A percentile compares a stretch with the other conserved stretches of the same genome.
phyloP scores from a whole-genome alignment of 148 eudicot species.

The Rhododendron williamsianum region DNA sequence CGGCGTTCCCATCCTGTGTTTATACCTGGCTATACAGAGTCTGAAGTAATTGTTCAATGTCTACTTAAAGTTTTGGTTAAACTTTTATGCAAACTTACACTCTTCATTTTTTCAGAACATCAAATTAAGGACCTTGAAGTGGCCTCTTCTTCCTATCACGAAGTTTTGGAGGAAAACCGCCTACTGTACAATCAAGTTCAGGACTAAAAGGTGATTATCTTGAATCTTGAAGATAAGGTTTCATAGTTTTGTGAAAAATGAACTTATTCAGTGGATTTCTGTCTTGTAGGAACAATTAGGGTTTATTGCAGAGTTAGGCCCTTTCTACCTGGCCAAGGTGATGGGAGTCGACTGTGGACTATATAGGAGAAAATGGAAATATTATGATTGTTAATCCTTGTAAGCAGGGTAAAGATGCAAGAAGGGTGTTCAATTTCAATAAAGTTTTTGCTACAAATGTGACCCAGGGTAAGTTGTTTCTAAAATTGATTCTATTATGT shows the following conservation, averaged over 20 bases:
- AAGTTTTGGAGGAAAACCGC: conserved; percentile 91
- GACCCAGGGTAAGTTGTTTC: conserved; percentile 62
- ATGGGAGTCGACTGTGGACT: conserved; percentile 70
- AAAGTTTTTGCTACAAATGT: conserved; percentile 72
- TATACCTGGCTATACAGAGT: background rate
- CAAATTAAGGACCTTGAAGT: conserved; percentile 71
- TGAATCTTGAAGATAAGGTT: background rate
- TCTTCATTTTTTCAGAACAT: conserved; percentile 35
- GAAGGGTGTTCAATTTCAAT: conserved; percentile 70
- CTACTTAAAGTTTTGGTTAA: background rate
- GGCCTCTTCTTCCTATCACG: conserved; percentile 80
- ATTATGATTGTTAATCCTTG: conserved; percentile 81
- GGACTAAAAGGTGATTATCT: conserved; percentile 75
- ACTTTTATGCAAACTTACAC: conserved; percentile 3
- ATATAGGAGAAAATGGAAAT: conserved; percentile 90
- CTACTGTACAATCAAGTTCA: conserved; percentile 82
- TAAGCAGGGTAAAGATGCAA: conserved; percentile 85
- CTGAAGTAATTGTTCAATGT: background rate
- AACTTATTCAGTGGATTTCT: conserved; percentile 9
- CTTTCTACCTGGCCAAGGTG: conserved; percentile 50
- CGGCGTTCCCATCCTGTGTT: background rate
- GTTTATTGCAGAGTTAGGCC: conserved; percentile 95
- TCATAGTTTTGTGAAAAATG: background rate
- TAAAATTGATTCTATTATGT: background rate
- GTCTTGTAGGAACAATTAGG: conserved; percentile 68